Percentiles rank a stretch among this genome's conserved stretches.
phyloP scores from a whole-genome alignment of 345 rosid genomes.

The Lepidium didymum region DNA sequence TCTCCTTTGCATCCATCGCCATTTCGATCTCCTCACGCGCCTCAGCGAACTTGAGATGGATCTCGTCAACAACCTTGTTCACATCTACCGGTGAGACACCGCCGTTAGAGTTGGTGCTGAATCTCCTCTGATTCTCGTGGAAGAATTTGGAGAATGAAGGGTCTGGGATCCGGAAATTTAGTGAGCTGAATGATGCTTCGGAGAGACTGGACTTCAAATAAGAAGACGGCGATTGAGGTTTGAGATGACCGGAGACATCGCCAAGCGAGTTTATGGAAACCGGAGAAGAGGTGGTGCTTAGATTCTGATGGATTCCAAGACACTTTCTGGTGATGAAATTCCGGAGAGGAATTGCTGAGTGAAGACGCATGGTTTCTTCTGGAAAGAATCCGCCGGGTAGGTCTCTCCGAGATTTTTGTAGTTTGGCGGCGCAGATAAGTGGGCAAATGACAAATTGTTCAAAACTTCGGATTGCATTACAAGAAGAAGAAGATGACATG shows the following conservation, averaged over 20 bases:
- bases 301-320: constrained; percentile 22
- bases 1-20: constrained; percentile 97
- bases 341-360: constrained; percentile 31
- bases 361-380: constrained; percentile 30
- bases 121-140: constrained; percentile 20
- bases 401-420: constrained; percentile 6
- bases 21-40: constrained; percentile 98
- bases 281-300: background rate
- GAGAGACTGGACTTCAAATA: background rate
- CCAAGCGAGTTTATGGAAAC: background rate
- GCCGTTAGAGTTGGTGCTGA: constrained; percentile 31
- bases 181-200: background rate
- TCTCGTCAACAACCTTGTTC: constrained; percentile 67
- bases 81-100: constrained; percentile 35
- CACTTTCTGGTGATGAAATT: constrained; percentile 26
- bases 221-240: constrained; percentile 4
- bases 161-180: background rate
- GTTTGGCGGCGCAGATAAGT: constrained; percentile 14
- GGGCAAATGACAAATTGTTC: background rate
- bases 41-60: constrained; percentile 89
- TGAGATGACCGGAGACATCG: constrained; percentile 5
- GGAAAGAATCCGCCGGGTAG: background rate
- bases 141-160: background rate
- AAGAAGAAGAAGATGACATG: background rate
- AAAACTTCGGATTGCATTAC: background rate